phyloP scores from a whole-genome alignment of 768 basidiomycete species.

The Dendrothele bispora region DNA sequence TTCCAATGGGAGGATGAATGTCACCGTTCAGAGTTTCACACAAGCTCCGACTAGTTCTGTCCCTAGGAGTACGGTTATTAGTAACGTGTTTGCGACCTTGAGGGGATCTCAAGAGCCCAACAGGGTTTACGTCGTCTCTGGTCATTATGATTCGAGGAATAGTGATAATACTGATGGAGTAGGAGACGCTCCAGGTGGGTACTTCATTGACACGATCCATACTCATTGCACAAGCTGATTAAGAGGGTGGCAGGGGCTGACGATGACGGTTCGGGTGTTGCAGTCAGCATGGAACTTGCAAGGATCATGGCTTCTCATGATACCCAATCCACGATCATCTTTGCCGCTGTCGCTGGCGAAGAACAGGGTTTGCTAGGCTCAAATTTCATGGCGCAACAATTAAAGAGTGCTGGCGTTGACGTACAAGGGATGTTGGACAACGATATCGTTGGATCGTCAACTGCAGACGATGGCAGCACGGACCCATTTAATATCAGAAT shows the following conservation, averaged over 20 bases:
- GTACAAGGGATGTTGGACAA: slow-evolving; percentile 61
- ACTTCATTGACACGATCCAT: no score
- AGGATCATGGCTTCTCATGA: slow-evolving; percentile 48
- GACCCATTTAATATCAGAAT: slow-evolving; percentile 52
- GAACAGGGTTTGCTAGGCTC: slow-evolving; percentile 54
- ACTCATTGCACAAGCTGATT: slow-evolving; percentile 7
- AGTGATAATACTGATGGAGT: slow-evolving; percentile 23
- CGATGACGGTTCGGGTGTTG: slow-evolving; percentile 56
- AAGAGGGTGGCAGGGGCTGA: slow-evolving; percentile 53
- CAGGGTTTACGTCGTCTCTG: slow-evolving; percentile 52
- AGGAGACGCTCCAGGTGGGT: neutral
- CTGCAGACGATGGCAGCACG: slow-evolving; percentile 43
- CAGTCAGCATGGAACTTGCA: slow-evolving; percentile 53
- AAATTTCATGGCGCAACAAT: slow-evolving; percentile 42
- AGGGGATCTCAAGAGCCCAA: slow-evolving; percentile 47
- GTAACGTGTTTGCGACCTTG: slow-evolving; percentile 52
- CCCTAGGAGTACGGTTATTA: slow-evolving; percentile 44
- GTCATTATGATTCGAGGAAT: slow-evolving; percentile 54
- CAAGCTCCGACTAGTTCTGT: slow-evolving; percentile 37
- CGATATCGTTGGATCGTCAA: slow-evolving; percentile 53
- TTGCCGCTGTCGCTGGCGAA: slow-evolving; percentile 51
- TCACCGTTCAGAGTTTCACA: slow-evolving; percentile 45
- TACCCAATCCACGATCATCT: slow-evolving; percentile 51
- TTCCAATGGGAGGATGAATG: slow-evolving; percentile 41
- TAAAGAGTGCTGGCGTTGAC: slow-evolving; percentile 42